phyloP scores from a whole-genome alignment of 2,329 filamentous ascomycete species.

The Chaetomium olivaceum region DNA sequence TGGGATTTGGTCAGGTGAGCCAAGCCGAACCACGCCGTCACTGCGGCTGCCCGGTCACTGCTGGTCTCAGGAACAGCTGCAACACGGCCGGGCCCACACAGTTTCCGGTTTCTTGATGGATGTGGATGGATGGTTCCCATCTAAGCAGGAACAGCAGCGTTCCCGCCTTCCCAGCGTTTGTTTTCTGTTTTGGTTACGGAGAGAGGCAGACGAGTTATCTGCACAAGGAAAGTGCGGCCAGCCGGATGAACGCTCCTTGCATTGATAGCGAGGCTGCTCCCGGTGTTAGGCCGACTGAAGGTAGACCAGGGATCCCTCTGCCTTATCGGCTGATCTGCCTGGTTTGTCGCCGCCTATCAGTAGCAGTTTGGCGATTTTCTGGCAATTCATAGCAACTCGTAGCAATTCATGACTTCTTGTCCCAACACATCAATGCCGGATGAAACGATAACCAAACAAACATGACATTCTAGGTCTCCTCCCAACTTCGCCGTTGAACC shows the following conservation, averaged over 20 bases:
- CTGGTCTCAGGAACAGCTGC: slow-evolving; percentile 22
- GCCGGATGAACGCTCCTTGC: neutral
- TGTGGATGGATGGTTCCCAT: neutral
- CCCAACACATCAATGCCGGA: neutral
- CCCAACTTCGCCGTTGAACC: too few relatives aligned
- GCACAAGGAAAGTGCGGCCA: neutral
- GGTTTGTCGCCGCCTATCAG: neutral
- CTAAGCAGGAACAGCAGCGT: too few relatives aligned
- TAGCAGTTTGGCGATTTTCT: neutral
- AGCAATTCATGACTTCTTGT: neutral
- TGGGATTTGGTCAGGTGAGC: slow-evolving; percentile 27
- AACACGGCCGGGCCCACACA: slow-evolving; percentile 6
- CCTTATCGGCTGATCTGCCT: slow-evolving; percentile 9
- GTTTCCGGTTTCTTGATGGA: neutral
- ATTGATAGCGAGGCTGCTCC: neutral
- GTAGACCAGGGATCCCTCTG: neutral
- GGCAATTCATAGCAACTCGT: too few relatives aligned
- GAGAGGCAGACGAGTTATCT: neutral
- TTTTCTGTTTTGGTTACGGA: neutral
- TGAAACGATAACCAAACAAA: neutral
- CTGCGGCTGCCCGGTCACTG: neutral
- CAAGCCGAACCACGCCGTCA: slow-evolving; percentile 13
- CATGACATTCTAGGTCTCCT: neutral
- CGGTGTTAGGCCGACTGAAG: neutral
- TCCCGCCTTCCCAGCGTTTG: neutral